phyloP scores from a whole-genome alignment of 2,329 filamentous ascomycete species.

The Juglanconis sp. region DNA sequence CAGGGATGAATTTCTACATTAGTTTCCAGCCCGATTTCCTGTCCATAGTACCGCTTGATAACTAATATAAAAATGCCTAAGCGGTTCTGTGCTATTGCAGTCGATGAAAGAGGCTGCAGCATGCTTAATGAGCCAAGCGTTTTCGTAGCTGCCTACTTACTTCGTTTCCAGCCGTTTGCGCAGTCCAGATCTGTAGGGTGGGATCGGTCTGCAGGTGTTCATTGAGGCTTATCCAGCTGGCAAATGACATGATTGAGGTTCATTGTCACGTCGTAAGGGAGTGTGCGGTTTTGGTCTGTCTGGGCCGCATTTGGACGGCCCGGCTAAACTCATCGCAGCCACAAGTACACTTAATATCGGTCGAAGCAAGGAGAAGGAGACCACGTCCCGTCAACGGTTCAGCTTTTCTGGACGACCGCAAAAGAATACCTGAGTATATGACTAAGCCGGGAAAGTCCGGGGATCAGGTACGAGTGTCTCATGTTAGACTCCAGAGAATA shows the following conservation, averaged over 20 bases:
- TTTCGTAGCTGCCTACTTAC: slow-evolving; percentile 7
- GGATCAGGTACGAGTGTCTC: no score
- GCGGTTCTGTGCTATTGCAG: slow-evolving; percentile 7
- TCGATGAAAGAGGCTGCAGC: slow-evolving; percentile 1
- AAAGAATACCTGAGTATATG: no score
- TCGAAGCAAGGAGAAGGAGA: no score
- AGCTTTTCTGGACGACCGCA: no score
- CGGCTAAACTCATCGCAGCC: slow-evolving; percentile 4
- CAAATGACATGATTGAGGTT: neutral
- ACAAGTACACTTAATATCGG: neutral
- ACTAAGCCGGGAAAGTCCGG: no score
- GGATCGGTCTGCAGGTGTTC: slow-evolving; percentile 1
- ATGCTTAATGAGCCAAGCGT: slow-evolving; percentile 6
- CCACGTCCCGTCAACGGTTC: no score
- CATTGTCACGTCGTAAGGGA: neutral
- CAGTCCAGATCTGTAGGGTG: slow-evolving; percentile 3
- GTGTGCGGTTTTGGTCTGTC: neutral
- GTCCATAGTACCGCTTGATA: neutral
- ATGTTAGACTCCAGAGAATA: no score
- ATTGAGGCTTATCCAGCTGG: slow-evolving; percentile 4
- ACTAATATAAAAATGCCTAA: slow-evolving; percentile 4
- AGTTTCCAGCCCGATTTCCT: no score
- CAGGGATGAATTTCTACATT: no score
- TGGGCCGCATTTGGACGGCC: neutral
- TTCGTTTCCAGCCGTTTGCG: slow-evolving; percentile 2